Evolutionary conservation across 2,329 filamentous ascomycete species (phyloP), one percentile per base, ranked within the genome.

Genomic region (Aspergillus ibericus): DNA sequence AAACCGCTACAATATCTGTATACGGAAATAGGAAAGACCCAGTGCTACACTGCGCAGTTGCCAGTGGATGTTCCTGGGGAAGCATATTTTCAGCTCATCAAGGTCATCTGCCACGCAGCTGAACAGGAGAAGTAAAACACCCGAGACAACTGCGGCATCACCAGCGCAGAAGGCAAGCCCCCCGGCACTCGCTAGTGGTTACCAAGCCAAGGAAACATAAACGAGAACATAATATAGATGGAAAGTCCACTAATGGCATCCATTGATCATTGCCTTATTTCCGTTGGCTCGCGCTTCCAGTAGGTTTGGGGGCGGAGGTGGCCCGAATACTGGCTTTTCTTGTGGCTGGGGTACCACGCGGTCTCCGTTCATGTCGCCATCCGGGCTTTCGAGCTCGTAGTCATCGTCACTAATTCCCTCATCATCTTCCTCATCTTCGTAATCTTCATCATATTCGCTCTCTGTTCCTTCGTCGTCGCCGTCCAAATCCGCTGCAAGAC

Each of bases 351-450:
- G 58, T 40, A 68, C 60, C 42, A 60, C 57, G 44, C 65, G 64
- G 55, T 67, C 62, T n/a, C 67, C 69, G 49, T 68, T 66, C 51
- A 69, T 59, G 29, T 66, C 63, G 32, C 59, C 65, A 20, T 69
- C 68, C 32, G 66, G 59, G 29, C 62, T 76, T 62, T 71, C 80
- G 63, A 74, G 71, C 70, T 75, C 79, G 68, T 85, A 77, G 32
- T 79, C 85, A 55, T 82, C 81, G 60, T 84, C 85, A 61, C 84
- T 86, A 46, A 85, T 83, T 7, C 82, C 85, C 47, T 85, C 85
- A 27, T 84, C 83, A 49, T 88, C 84, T 59, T 86, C 85, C 68
- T 89, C 86, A 67, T 87, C 85, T 66, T 89, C 86, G 63, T 86
- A 79, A 47, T 80, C 86, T 56, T 83, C 83, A 55, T 85, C 85